Evolutionary conservation across 805 yeast species (phyloP).

Genomic region (Hanseniaspora lachancei): DNA sequence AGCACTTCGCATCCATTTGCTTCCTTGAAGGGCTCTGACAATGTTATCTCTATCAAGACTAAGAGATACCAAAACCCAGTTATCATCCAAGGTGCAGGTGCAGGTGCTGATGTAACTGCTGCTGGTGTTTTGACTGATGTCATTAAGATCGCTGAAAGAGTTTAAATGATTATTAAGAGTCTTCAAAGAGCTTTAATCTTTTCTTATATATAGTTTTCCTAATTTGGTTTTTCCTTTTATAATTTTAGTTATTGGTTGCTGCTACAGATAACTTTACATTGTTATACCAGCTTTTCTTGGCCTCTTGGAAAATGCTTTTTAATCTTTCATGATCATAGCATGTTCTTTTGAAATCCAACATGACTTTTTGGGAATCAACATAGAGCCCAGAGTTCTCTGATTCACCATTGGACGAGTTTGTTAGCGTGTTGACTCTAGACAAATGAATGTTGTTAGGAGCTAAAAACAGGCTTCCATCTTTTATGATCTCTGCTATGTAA

Average conservation of each 20-base stretch:
- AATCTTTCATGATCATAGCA: slow-evolving; percentile 43
- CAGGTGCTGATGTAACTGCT: slow-evolving; percentile 67
- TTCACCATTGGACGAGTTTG: slow-evolving; percentile 23
- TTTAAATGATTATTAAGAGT: slow-evolving; percentile 21
- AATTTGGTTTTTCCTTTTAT: neutral
- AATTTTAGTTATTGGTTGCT: neutral
- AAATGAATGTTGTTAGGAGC: slow-evolving; percentile 82
- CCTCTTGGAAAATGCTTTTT: slow-evolving; percentile 44
- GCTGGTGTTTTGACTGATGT: slow-evolving; percentile 92
- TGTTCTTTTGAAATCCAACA: slow-evolving; percentile 51
- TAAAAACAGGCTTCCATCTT: slow-evolving; percentile 61
- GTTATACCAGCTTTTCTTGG: slow-evolving; percentile 29
- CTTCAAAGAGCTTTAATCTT: neutral
- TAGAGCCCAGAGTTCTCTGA: slow-evolving; percentile 26
- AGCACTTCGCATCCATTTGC: slow-evolving; percentile 90
- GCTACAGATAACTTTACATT: neutral
- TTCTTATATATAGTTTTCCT: neutral
- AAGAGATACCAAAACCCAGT: slow-evolving; percentile 87
- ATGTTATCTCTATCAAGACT: slow-evolving; percentile 82
- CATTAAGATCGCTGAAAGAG: slow-evolving; percentile 79
- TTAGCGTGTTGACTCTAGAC: slow-evolving; percentile 47
- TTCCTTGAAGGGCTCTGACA: slow-evolving; percentile 87
- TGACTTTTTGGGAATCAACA: slow-evolving; percentile 58
- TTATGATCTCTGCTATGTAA: slow-evolving; percentile 74
- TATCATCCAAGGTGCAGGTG: slow-evolving; percentile 95